Percentiles rank a stretch among this genome's conserved stretches.
Evolutionary conservation across 208 protist genomes (phyloP).

Genomic region (Phytomonas sp.): DNA sequence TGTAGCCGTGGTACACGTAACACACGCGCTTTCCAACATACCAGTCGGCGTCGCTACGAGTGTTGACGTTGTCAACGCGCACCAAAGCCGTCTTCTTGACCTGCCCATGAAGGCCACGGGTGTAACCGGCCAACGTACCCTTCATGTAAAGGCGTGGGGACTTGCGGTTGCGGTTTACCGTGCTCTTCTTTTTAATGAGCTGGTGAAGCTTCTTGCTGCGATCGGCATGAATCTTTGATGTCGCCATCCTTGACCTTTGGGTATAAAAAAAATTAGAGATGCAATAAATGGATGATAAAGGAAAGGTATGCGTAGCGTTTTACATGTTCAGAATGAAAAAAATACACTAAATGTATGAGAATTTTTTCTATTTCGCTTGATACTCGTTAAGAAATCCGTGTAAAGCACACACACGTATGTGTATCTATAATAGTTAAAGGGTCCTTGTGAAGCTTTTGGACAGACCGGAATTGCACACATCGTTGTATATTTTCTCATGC

Average conservation of each 20-base stretch:
- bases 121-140: slow-evolving; percentile 87
- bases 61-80: slow-evolving; percentile 96
- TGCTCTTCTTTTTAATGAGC: slow-evolving; percentile 78
- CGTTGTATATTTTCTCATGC: slow-evolving; percentile 25
- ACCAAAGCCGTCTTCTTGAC: slow-evolving; percentile 92
- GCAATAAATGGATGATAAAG: neutral
- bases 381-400: no score
- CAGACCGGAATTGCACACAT: neutral
- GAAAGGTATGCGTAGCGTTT: neutral
- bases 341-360: neutral
- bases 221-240: slow-evolving; percentile 66
- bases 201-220: slow-evolving; percentile 89
- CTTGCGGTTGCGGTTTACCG: slow-evolving; percentile 81
- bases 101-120: slow-evolving; percentile 89
- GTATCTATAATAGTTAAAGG: neutral
- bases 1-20: slow-evolving; percentile 97
- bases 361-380: slow-evolving; percentile 3
- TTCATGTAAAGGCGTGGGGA: slow-evolving; percentile 89
- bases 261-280: neutral
- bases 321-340: slow-evolving; percentile 4
- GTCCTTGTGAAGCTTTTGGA: neutral
- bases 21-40: slow-evolving; percentile 99
- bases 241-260: slow-evolving; percentile 28
- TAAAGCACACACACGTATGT: neutral
- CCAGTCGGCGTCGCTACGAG: slow-evolving; percentile 92